Percentiles rank a stretch among this genome's conserved stretches.
Conservation (phyloP, 2,329 filamentous ascomycete genomes). For the Graphilbum sp. region DNA sequence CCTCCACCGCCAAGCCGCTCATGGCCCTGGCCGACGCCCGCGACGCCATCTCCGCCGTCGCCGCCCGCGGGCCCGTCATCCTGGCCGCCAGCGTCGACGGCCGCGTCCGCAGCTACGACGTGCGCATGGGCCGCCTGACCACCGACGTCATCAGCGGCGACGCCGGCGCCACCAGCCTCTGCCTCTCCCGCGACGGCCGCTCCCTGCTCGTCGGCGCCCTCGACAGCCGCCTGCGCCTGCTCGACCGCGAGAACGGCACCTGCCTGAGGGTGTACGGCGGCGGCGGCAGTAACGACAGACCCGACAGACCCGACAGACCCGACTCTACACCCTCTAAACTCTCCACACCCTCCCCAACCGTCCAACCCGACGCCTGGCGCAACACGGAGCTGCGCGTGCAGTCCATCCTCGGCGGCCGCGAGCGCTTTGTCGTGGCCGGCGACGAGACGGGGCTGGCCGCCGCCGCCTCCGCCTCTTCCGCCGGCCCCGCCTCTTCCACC, state of each 20-base stretch:
- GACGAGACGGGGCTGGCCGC: slow-evolving; percentile 43
- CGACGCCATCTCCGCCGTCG: slow-evolving; percentile 45
- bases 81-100: slow-evolving; percentile 73
- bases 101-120: slow-evolving; percentile 63
- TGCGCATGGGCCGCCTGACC: slow-evolving; percentile 55
- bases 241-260: slow-evolving; percentile 62
- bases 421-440: slow-evolving; percentile 64
- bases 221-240: slow-evolving; percentile 61
- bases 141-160: slow-evolving; percentile 48
- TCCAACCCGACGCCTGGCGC: slow-evolving; percentile 18
- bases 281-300: neutral
- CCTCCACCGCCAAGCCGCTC: slow-evolving; percentile 40
- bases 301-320: neutral
- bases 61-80: slow-evolving; percentile 38
- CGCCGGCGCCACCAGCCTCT: slow-evolving; percentile 58
- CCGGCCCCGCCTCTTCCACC: slow-evolving; percentile 1
- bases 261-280: slow-evolving; percentile 52
- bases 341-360: too few relatives aligned
- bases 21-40: slow-evolving; percentile 58
- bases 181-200: slow-evolving; percentile 54
- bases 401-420: slow-evolving; percentile 56
- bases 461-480: slow-evolving; percentile 5
- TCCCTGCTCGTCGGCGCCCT: slow-evolving; percentile 59
- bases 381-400: slow-evolving; percentile 63
- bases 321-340: too few relatives aligned